A percentile compares a stretch with the other conserved stretches of the same genome.
phyloP scores from a whole-genome alignment of 1,284 basidiomycete genomes.

The Schizophyllum commune region DNA sequence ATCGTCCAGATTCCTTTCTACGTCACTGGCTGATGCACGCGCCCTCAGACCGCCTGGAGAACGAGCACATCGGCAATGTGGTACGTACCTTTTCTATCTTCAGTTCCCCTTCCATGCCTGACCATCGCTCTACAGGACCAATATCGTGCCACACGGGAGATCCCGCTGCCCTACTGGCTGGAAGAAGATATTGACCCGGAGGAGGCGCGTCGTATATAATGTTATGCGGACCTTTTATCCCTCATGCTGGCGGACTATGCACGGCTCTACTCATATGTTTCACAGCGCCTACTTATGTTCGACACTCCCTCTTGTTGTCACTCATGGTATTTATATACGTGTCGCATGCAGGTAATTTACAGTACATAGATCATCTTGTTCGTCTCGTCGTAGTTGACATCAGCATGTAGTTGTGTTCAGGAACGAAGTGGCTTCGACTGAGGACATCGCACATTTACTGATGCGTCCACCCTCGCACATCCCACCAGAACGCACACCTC shows the following conservation, averaged over 20 bases:
- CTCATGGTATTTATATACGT: no score
- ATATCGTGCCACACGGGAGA: slow-evolving; percentile 57
- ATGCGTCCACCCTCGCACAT: neutral
- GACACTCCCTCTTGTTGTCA: no score
- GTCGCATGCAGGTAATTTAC: no score
- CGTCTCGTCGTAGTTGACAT: no score
- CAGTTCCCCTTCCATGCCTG: no score
- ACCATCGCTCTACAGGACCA: slow-evolving; percentile 37
- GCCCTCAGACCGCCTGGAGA: slow-evolving; percentile 65
- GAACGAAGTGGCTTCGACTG: no score
- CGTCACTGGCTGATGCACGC: neutral
- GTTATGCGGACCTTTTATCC: neutral
- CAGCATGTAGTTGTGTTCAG: no score
- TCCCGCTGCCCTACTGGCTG: slow-evolving; percentile 12
- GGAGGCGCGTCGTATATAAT: neutral
- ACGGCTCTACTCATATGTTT: no score
- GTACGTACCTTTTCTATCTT: neutral
- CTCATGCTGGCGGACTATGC: neutral
- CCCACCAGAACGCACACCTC: slow-evolving; percentile 12
- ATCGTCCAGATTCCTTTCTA: slow-evolving; percentile 1
- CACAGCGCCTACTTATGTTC: no score
- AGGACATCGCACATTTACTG: neutral
- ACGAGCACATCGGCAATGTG: slow-evolving; percentile 81
- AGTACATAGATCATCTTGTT: no score
- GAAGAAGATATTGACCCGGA: slow-evolving; percentile 1